Evolutionary conservation across 2,329 filamentous ascomycete genomes (phyloP).

Genomic region (Myriosclerotinia duriaeana): DNA sequence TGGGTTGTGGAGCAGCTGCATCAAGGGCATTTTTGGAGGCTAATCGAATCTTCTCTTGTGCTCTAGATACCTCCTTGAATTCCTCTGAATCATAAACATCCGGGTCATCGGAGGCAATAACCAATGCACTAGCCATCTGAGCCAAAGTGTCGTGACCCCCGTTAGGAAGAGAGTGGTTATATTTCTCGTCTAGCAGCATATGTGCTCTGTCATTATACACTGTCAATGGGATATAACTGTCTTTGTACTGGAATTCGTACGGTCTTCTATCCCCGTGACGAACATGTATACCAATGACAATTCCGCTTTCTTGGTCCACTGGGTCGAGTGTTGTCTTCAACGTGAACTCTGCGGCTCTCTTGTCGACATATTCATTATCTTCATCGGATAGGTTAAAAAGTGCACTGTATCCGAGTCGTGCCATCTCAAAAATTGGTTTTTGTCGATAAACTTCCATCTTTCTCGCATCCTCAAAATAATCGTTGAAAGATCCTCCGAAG

Average conservation of each 20-base stretch:
- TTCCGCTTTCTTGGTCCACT: constrained; percentile 48
- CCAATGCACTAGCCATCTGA: constrained; percentile 48
- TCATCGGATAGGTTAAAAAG: constrained; percentile 68
- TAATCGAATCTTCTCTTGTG: constrained; percentile 75
- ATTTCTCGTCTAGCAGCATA: constrained; percentile 52
- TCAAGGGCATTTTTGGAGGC: constrained; percentile 60
- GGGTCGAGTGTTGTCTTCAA: constrained; percentile 46
- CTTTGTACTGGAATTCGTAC: constrained; percentile 71
- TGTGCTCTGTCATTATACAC: constrained; percentile 62
- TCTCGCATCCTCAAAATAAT: constrained; percentile 51
- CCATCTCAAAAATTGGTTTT: constrained; percentile 65
- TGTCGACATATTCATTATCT: constrained; percentile 63
- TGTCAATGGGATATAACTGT: constrained; percentile 74
- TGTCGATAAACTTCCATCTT: constrained; percentile 53
- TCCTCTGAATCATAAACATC: constrained; percentile 68
- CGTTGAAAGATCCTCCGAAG: constrained; percentile 60
- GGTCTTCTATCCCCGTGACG: constrained; percentile 79
- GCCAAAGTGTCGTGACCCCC: constrained; percentile 42
- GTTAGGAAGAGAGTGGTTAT: constrained; percentile 44
- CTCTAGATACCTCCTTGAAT: constrained; percentile 56
- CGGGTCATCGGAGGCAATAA: constrained; percentile 81
- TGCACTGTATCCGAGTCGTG: constrained; percentile 68
- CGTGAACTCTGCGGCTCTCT: constrained; percentile 58
- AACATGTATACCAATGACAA: constrained; percentile 71
- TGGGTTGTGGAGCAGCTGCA: constrained; percentile 36